phyloP scores from a whole-genome alignment of 192 early-diverging fungal species.

The Mortierella alpina region DNA sequence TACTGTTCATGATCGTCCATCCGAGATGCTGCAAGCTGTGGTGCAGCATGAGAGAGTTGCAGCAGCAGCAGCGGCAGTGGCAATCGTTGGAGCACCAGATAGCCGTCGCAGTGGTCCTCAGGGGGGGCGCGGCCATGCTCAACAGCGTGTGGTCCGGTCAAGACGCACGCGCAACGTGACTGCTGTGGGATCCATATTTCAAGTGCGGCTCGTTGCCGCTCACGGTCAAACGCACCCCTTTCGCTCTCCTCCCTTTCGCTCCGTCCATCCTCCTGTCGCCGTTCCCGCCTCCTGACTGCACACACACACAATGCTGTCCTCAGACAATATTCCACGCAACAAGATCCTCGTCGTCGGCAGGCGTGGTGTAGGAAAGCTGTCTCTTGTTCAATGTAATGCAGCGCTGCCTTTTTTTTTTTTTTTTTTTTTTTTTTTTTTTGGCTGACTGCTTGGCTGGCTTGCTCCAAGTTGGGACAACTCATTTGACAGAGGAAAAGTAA shows the following conservation, averaged over 20 bases:
- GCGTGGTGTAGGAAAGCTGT: conserved; percentile 59
- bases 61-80: not conserved
- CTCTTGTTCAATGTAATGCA: conserved; percentile 62
- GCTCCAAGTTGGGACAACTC: conserved; percentile 5
- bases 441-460: no score
- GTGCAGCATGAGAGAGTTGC: not conserved
- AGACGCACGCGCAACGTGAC: no score
- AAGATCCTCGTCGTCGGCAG: conserved; percentile 70
- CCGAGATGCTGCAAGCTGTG: no score
- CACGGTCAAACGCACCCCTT: not conserved
- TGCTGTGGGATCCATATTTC: not conserved
- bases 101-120: not conserved
- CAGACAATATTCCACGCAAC: conserved; percentile 53
- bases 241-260: not conserved
- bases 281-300: not conserved
- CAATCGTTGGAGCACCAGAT: not conserved
- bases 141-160: no score
- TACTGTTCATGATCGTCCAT: no score
- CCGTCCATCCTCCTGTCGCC: not conserved
- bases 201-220: not conserved
- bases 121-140: not conserved
- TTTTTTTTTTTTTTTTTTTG: conserved; percentile 4
- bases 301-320: conserved; percentile 10
- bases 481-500: conserved; percentile 4
- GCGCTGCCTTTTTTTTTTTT: not conserved